These are phyloP conservation scores for Haplosporangium gracile DNA, from an alignment of 192 early-diverging fungal genomes.

Conservation along the genomic window DNA sequence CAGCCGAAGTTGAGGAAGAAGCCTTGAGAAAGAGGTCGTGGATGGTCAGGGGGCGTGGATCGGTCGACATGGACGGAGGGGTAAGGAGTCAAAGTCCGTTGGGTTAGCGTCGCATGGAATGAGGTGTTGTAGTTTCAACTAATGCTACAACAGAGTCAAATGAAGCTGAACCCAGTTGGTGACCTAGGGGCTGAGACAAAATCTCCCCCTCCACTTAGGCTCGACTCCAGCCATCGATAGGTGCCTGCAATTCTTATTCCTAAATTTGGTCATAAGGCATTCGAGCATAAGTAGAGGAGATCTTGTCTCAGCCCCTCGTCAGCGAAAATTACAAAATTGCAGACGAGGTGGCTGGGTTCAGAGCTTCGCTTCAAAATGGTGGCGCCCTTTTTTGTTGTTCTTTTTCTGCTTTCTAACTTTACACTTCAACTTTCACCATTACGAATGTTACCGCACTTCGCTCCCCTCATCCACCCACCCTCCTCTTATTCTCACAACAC, in stretches of 20 bases:
- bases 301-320: too few species aligned
- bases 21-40: constrained; percentile 22
- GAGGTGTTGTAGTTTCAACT: not conserved
- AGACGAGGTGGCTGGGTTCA: too few species aligned
- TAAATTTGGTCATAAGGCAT: too few species aligned
- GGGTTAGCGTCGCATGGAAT: not conserved
- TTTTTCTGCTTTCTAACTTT: not conserved
- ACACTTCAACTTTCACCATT: not conserved
- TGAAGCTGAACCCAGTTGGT: too few species aligned
- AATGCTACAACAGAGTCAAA: too few species aligned
- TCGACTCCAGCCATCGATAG: too few species aligned
- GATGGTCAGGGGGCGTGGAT: constrained; percentile 10
- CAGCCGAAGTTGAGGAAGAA: not conserved
- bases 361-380: not conserved
- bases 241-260: too few species aligned
- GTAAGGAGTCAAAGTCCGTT: not conserved
- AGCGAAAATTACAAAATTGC: too few species aligned
- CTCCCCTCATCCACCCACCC: not conserved
- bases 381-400: not conserved
- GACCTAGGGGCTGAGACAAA: too few species aligned
- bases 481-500: not conserved
- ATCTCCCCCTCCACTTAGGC: too few species aligned
- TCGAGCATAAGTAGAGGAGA: too few species aligned
- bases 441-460: not conserved
- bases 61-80: not conserved